Base-by-base conservation (phyloP, 208 protist genomes). In the Leishmania tarentolae region DNA sequence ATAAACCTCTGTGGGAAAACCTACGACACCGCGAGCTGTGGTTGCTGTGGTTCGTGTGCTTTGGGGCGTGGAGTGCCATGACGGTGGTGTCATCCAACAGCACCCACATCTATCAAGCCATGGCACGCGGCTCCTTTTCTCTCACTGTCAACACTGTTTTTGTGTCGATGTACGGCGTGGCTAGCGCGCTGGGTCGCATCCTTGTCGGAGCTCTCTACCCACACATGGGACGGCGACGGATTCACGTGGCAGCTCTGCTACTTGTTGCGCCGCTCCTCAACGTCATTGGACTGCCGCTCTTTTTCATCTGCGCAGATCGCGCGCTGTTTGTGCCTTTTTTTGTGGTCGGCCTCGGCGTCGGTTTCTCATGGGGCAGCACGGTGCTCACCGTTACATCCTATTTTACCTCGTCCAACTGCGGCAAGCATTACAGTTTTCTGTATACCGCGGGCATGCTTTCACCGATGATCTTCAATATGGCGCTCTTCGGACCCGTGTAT, bases 1-100 rank as follows among this genome's bases (percentile, higher is more conserved):
- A 75, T 19, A 42, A 78, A 31, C 79, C 90, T 13, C 84, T 96
- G 57, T 84, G 65, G 65, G 78, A 81, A 19, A 96, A 96, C 78
- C 35, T 96, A 56, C 85, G 59, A 9, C 78, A 89, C 76, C 70
- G 84, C 35, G 93, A 96, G 44, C 71, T 96, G 59, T 95, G 93
- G 93, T 70, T 96, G n/a, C 82, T 96, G 90, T 96, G 93, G 93
- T 89, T 86, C n/a, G 86, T 95, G 40, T 96, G 90, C 76, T 89
- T 96, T 53, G 91, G 87, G 1, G 82, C 86, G 71, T 96, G 93
- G 93, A 88, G 93, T 68, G 83, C 88, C 70, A 92, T 91, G 83
- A 96, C 93, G 61, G 76, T 96, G 46, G 88, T 95, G 42, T 93
- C 90, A 5, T 88, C 90, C 44, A 95, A 96, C 86, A 95, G 91